Evolutionary conservation across 192 early-diverging fungal species (phyloP).

Genomic region (Backusella liffmaniae): DNA sequence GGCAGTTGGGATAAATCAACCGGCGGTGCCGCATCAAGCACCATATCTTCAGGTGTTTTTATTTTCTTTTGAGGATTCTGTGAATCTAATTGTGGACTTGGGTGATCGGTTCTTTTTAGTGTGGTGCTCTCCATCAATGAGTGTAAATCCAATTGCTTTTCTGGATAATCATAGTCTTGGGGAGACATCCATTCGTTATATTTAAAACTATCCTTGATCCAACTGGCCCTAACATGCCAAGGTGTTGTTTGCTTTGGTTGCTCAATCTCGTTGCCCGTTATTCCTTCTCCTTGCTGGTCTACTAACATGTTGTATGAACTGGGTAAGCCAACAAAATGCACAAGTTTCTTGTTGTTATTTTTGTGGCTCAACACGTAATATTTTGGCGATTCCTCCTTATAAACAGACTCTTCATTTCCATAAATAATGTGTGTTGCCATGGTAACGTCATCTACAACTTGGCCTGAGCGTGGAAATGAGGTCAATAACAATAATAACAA

Average conservation of each 20-base stretch:
- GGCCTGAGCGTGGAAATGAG: not conserved
- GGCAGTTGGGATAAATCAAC: conserved; percentile 1
- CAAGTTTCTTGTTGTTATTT: conserved; percentile 7
- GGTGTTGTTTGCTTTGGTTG: conserved; percentile 46
- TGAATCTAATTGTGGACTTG: not conserved
- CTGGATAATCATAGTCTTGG: conserved; percentile 17
- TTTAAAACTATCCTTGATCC: conserved; percentile 66
- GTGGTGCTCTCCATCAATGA: not conserved
- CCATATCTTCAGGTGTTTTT: not conserved
- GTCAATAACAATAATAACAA: not conserved
- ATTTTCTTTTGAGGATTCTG: not conserved
- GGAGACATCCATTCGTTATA: conserved; percentile 78
- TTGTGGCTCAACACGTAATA: conserved; percentile 6
- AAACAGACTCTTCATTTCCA: not conserved
- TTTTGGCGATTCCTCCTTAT: not conserved
- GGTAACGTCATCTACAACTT: not conserved
- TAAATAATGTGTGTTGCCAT: conserved; percentile 25
- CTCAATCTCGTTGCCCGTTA: conserved; percentile 37
- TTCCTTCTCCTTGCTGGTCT: conserved; percentile 35
- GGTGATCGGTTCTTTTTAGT: not conserved
- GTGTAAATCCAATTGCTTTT: not conserved
- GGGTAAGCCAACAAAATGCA: conserved; percentile 71
- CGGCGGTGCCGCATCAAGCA: not conserved
- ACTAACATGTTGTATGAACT: conserved; percentile 60
- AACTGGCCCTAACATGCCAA: conserved; percentile 61